Base-by-base conservation (phyloP, 2,329 filamentous ascomycete genomes). In the Mycosphaerella sp. region DNA sequence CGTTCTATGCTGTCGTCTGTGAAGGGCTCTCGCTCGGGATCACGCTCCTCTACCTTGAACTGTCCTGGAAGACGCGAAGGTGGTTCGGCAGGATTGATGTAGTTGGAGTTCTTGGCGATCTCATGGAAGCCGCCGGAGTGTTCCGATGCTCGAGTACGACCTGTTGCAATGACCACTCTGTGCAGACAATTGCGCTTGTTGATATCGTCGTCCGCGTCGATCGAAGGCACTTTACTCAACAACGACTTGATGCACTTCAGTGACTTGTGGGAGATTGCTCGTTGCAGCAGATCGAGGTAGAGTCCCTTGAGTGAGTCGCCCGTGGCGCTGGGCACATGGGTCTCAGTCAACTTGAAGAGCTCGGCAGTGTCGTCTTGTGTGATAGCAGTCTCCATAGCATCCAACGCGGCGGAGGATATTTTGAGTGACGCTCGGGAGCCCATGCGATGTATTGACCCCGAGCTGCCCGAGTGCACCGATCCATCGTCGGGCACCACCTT, bases 161-260 rank as follows among this genome's bases (percentile, higher is more conserved):
- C 91, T 63, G 96, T 95, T 17, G 91, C 85, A 56, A 97, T 95
- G 41, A 98, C 86, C 2, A 97, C 77, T 7, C 93, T 85, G 69
- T 98, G 93, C 46, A 98, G 82, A 68, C 89, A 93, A 68, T 96
- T 98, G 10, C 93, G 85, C 64, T 86, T 85, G 72, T 97, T 95
- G 67, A 98, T 89, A 66, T 97, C 93, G 62, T 95, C 88, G 2
- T 87, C 81, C 66, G 95, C 91, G 47, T 95, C 84, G 2, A 97
- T 78, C 1, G 81, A 84, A 43, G 83, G 79, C 48, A 93, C 78
- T 41, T 83, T 79, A 9, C 76, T 73, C 2, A 98, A 71, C 1
- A 97, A 78, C 54, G 80, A 80, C n/a, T 80, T 74, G 47, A 96
- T 86, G 65, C 83, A 90, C 23, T 76, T 72, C 64, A 80, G 85